Conservation (phyloP, 2,329 filamentous ascomycete species). For the Alternaria brassicicola region DNA sequence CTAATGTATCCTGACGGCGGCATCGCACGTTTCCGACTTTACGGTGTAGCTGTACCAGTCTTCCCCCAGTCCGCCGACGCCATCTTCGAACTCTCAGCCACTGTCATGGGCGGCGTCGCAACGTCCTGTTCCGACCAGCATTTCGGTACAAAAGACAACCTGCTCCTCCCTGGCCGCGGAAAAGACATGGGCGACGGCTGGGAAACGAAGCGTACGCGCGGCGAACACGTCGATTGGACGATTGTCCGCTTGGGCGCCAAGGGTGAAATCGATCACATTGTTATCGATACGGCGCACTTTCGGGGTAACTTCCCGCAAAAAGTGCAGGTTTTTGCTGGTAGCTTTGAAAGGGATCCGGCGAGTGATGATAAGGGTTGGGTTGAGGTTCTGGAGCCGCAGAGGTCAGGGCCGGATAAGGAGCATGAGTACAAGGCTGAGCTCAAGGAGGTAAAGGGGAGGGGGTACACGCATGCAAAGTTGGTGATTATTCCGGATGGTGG, state of each 20-base stretch:
- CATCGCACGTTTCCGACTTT: slow-evolving; percentile 79
- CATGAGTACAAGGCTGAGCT: slow-evolving; percentile 64
- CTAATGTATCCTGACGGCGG: slow-evolving; percentile 88
- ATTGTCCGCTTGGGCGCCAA: slow-evolving; percentile 74
- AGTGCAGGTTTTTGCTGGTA: slow-evolving; percentile 68
- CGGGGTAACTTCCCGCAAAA: slow-evolving; percentile 83
- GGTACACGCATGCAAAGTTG: slow-evolving; percentile 84
- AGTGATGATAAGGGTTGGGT: slow-evolving; percentile 67
- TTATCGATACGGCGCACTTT: slow-evolving; percentile 84
- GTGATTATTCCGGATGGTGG: slow-evolving; percentile 93
- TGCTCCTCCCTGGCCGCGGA: slow-evolving; percentile 77
- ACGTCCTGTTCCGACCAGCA: slow-evolving; percentile 81
- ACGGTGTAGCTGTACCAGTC: slow-evolving; percentile 76
- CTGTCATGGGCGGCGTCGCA: slow-evolving; percentile 78
- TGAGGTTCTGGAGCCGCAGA: slow-evolving; percentile 69
- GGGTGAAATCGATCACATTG: slow-evolving; percentile 67
- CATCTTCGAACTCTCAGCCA: slow-evolving; percentile 76
- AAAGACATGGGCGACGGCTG: slow-evolving; percentile 89
- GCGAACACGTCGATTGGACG: slow-evolving; percentile 80
- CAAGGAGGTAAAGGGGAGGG: slow-evolving; percentile 60
- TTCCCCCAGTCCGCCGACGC: slow-evolving; percentile 70
- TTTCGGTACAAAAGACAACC: slow-evolving; percentile 80
- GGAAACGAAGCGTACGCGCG: slow-evolving; percentile 79
- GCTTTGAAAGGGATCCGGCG: slow-evolving; percentile 62
- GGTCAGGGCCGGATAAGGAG: slow-evolving; percentile 74